These are phyloP conservation scores for Candida tetrigidarum DNA, from an alignment of 1,139 yeast genomes.

Conservation along the genomic window DNA sequence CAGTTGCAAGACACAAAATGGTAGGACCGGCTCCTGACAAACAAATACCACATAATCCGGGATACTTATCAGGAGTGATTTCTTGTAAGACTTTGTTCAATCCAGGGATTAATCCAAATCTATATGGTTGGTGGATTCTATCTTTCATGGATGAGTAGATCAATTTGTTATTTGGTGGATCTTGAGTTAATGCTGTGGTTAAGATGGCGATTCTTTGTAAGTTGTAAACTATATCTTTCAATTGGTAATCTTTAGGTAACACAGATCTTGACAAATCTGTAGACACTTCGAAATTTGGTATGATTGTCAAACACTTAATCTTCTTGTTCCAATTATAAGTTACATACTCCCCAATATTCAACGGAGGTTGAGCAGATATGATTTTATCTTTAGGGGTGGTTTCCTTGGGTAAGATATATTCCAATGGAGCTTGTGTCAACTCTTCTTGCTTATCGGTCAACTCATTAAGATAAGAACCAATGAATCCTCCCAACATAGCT, in stretches of 20 bases:
- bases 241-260: constrained; percentile 78
- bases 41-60: constrained; percentile 91
- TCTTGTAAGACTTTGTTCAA: constrained; percentile 77
- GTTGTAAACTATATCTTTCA: constrained; percentile 86
- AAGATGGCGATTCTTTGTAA: constrained; percentile 55
- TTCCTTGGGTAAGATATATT: constrained; percentile 82
- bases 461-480: constrained; percentile 90
- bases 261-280: constrained; percentile 93
- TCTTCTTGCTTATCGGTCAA: constrained; percentile 69
- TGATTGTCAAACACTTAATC: constrained; percentile 86
- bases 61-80: constrained; percentile 80
- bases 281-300: constrained; percentile 92
- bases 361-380: constrained; percentile 62
- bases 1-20: constrained; percentile 89
- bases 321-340: constrained; percentile 81
- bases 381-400: constrained; percentile 61
- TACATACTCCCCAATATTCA: constrained; percentile 85
- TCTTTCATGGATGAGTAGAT: constrained; percentile 97
- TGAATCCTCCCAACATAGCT: constrained; percentile 99
- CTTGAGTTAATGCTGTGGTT: constrained; percentile 78
- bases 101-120: constrained; percentile 91
- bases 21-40: constrained; percentile 99
- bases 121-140: constrained; percentile 93
- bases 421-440: constrained; percentile 80
- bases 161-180: constrained; percentile 79